Base-by-base conservation (phyloP, 2,329 filamentous ascomycete genomes). In the Cladophialophora psammophila region DNA sequence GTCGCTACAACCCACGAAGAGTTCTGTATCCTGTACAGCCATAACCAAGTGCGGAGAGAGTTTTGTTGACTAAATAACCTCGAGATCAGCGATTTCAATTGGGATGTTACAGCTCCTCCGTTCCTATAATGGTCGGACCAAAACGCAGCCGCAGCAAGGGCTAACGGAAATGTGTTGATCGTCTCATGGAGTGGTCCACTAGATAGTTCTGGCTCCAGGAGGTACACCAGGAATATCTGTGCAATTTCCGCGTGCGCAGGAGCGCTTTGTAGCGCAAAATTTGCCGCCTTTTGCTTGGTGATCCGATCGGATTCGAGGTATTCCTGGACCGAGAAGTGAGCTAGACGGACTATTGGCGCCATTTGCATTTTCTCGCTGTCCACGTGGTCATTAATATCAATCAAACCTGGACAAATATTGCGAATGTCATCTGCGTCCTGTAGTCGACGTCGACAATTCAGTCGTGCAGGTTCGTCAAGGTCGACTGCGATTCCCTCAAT, bases 291-390 rank as follows among this genome's bases (percentile, higher is more conserved):
- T 26, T 48, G 52, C 65, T 55, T 60, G 58, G 13, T 36, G 13
- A 68, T 75, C 4, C 73, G 71, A 34, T 74, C 71, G 5, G 73
- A 77, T 53, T 71, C 40, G 13, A 78, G 70, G 60, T 78, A 78
- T 62, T 78, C 75, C 56, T 76, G 72, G 0, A 78, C 73, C 2
- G 76, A 77, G 60, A 75, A 78, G 64, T 78, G 75, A 4, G 74
- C 74, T 48, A 78, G 74, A 15, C 70, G 73, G 34, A 74, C 64
- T n/a, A 5, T 50, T 18, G 26, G 26, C 9, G 26, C n/a, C n/a
- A 20, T 18, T 31, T 18, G n/a, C n/a, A 18, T 18, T 18, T 50
- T 18, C 4, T 48, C 20, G 13, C 13, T 40, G 3, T 12, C 36
- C 12, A 5, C 13, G 20, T 38, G 5, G 42, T 26, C 18, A 57